Evolutionary conservation across 2,329 filamentous ascomycete species (phyloP), one percentile per base, ranked within the genome.

Genomic region (Aureobasidium sp.): DNA sequence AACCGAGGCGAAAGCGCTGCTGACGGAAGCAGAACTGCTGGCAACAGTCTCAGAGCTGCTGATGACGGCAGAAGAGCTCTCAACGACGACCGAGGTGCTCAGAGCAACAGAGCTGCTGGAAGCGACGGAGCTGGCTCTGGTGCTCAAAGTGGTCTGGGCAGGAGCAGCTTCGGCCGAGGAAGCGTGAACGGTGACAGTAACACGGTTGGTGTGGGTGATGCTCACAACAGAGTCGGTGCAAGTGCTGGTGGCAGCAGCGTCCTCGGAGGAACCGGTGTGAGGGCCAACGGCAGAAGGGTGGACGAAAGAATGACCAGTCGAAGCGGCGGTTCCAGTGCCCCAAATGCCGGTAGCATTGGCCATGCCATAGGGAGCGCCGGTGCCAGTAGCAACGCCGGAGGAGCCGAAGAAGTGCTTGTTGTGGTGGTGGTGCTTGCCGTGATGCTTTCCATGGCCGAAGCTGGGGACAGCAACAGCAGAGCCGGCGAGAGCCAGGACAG

Each of bases 401-500:
- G 64, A 63, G 67, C 71, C 64, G 70, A 60, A 49, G 57, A 31
- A 39, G 37, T 49, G 57, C 57, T 60, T 60, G 70, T 69, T 59
- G 70, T 69, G 62, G 67, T 71, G 58, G 57, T 67, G 57, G 48
- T 67, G 65, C 63, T 63, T 69, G 55, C 64, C 61, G 61, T 67
- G 60, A 41, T 58, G 61, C 62, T 64, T 62, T 27, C 70, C 59
- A 56, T 64, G 62, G 49, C 62, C 61, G 44, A 61, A 39, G 65
- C 73, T 73, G 45, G 77, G 72, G 60, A 73, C 66, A 58, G 76
- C 76, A 22, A 75, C 70, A 63, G 72, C 76, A 55, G 71, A 69
- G 62, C 72, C 72, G 64, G 73, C 71, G 64, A 80, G 70, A 56
- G 76, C 75, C 73, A 79, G 68, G 64, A 79, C 70, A 65, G 72